Percentiles rank a stretch among this genome's conserved stretches.
These are phyloP conservation scores for Oryza glaberrima DNA, from an alignment of 176 grass and related monocot species.

Conservation along the genomic window DNA sequence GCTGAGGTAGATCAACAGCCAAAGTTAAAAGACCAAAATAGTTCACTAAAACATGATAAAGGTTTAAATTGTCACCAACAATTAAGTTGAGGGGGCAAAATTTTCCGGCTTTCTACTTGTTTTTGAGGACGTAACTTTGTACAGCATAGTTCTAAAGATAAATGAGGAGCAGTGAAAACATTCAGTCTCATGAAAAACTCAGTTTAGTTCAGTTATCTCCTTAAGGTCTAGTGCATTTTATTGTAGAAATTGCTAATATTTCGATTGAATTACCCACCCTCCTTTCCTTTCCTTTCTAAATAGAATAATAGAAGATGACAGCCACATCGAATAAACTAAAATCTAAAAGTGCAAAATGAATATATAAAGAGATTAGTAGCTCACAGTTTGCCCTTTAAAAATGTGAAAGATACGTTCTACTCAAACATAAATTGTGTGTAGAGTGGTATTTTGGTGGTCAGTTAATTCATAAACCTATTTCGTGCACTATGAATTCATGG, in stretches of 20 bases:
- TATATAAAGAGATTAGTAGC: neutral
- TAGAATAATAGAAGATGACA: neutral
- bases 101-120: neutral
- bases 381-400: neutral
- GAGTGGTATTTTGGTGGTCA: slow-evolving; percentile 1
- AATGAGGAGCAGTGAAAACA: neutral
- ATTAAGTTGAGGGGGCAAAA: neutral
- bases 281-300: slow-evolving; percentile 1
- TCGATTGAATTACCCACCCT: neutral
- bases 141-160: slow-evolving; percentile 8
- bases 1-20: neutral
- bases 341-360: neutral
- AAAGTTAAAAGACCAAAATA: neutral
- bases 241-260: neutral
- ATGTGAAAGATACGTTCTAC: neutral
- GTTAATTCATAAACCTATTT: slow-evolving; percentile 1
- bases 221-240: neutral
- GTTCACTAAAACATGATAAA: neutral
- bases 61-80: neutral
- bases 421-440: slow-evolving; percentile 2
- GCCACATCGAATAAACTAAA: neutral
- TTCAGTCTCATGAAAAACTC: neutral
- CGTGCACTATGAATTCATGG: neutral
- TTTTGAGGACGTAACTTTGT: neutral
- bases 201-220: neutral